Percentiles rank a stretch among this genome's conserved stretches.
phyloP scores from a whole-genome alignment of 129 eudicot species.

The Smallanthus sonchifolius region DNA sequence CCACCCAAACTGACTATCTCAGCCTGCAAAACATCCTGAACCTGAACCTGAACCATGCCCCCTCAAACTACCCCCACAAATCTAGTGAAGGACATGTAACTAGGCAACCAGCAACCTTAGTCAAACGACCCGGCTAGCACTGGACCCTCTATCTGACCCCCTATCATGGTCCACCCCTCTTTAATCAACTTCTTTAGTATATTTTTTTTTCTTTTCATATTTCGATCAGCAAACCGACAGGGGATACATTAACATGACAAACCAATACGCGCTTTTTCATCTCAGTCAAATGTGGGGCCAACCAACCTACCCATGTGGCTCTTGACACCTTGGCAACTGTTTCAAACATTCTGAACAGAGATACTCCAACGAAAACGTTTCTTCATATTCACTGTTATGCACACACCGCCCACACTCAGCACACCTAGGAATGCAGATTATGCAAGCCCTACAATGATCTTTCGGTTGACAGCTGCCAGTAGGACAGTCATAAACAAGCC shows the following conservation, averaged over 20 bases:
- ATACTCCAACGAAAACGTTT: slow-evolving; percentile 63
- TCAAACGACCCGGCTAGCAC: not conserved
- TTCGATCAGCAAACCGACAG: not conserved
- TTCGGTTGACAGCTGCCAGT: slow-evolving; percentile 53
- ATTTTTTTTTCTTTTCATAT: not conserved
- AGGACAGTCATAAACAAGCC: slow-evolving; percentile 86
- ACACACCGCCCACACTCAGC: slow-evolving; percentile 76
- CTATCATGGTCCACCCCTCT: slow-evolving; percentile 17
- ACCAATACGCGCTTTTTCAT: not conserved
- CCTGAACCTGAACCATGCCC: not conserved
- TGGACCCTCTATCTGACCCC: slow-evolving; percentile 3
- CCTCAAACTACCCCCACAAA: not conserved
- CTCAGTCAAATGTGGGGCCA: not conserved
- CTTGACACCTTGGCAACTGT: slow-evolving; percentile 33
- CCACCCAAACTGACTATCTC: not conserved
- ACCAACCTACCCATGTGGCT: slow-evolving; percentile 29
- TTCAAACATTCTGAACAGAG: slow-evolving; percentile 59
- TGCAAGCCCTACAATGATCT: slow-evolving; percentile 74
- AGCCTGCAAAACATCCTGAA: not conserved
- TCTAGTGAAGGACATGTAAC: not conserved
- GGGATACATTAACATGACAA: slow-evolving; percentile 16
- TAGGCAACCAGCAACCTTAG: not conserved
- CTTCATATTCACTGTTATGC: slow-evolving; percentile 54
- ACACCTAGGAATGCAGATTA: slow-evolving; percentile 72
- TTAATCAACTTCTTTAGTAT: not conserved